These are phyloP conservation scores for Neckera pumila DNA, from an alignment of 225 moss, liverwort and hornwort species.

Conservation along the genomic window DNA sequence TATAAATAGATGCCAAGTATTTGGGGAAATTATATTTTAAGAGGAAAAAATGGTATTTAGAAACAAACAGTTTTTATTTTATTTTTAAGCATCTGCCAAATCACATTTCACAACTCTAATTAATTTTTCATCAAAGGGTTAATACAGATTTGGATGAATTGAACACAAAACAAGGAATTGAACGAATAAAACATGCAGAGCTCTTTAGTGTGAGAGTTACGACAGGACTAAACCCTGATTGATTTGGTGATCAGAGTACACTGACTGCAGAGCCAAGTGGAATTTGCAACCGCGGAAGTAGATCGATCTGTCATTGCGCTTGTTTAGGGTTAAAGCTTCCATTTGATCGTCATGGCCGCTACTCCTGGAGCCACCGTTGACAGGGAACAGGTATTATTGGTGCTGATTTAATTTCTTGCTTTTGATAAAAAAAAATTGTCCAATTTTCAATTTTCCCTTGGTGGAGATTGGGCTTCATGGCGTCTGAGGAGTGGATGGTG, in stretches of 20 bases:
- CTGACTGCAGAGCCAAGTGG: neutral
- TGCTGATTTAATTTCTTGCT: neutral
- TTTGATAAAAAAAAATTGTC: too few relatives aligned
- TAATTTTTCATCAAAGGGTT: too few relatives aligned
- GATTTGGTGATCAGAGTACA: neutral
- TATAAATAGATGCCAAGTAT: too few relatives aligned
- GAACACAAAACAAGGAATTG: neutral
- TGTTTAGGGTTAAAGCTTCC: neutral
- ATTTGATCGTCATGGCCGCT: slow-evolving; percentile 8
- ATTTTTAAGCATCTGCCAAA: too few relatives aligned
- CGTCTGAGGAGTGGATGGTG: neutral
- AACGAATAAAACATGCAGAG: neutral
- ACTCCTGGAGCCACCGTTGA: neutral
- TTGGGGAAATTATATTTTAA: too few relatives aligned
- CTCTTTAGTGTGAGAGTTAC: neutral
- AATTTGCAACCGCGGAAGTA: neutral
- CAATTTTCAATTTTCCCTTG: neutral
- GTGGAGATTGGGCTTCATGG: neutral
- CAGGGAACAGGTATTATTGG: slow-evolving; percentile 17
- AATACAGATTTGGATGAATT: neutral
- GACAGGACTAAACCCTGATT: neutral
- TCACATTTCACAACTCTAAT: too few relatives aligned
- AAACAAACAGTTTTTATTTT: too few relatives aligned
- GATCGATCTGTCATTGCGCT: neutral
- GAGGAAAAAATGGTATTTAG: too few relatives aligned